A percentile compares a stretch with the other conserved stretches of the same genome.
Evolutionary conservation across 495 filamentous ascomycete genomes (phyloP).

Genomic region (Penicillium mononematosum): DNA sequence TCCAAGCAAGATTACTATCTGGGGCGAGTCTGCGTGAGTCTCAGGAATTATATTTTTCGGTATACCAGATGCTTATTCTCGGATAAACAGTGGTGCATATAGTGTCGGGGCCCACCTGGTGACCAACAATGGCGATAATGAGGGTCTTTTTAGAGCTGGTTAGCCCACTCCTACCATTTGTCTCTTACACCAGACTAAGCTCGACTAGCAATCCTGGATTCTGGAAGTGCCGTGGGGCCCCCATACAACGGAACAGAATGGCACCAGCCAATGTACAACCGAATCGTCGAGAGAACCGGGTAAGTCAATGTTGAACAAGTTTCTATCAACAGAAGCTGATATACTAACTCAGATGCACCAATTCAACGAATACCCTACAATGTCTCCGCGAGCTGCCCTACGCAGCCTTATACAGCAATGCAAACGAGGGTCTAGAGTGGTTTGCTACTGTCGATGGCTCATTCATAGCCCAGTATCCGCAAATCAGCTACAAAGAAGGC

Average conservation of each 20-base stretch:
- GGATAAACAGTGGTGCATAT: slow-evolving; percentile 31
- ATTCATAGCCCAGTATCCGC: slow-evolving; percentile 48
- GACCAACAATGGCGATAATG: slow-evolving; percentile 35
- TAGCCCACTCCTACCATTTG: background rate
- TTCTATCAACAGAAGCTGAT: background rate
- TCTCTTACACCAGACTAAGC: background rate
- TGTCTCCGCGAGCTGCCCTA: slow-evolving; percentile 63
- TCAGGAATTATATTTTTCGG: background rate
- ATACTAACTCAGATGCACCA: slow-evolving; percentile 50
- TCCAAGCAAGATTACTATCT: slow-evolving; percentile 63
- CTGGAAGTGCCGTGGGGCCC: slow-evolving; percentile 49
- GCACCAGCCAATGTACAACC: slow-evolving; percentile 43
- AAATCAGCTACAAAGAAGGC: slow-evolving; percentile 33
- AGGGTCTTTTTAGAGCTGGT: slow-evolving; percentile 39
- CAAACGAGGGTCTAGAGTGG: slow-evolving; percentile 41
- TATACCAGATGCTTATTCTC: background rate
- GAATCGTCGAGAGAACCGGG: slow-evolving; percentile 35
- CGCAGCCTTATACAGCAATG: slow-evolving; percentile 54
- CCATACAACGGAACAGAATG: slow-evolving; percentile 43
- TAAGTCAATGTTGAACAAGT: slow-evolving; percentile 10
- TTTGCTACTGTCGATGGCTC: slow-evolving; percentile 50
- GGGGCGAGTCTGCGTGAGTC: slow-evolving; percentile 64
- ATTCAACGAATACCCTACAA: slow-evolving; percentile 53
- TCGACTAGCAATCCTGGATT: slow-evolving; percentile 64
- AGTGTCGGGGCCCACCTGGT: slow-evolving; percentile 40